These are phyloP conservation scores for Geotrichum bryndzae DNA, from an alignment of 1,139 yeast genomes.

Conservation along the genomic window DNA sequence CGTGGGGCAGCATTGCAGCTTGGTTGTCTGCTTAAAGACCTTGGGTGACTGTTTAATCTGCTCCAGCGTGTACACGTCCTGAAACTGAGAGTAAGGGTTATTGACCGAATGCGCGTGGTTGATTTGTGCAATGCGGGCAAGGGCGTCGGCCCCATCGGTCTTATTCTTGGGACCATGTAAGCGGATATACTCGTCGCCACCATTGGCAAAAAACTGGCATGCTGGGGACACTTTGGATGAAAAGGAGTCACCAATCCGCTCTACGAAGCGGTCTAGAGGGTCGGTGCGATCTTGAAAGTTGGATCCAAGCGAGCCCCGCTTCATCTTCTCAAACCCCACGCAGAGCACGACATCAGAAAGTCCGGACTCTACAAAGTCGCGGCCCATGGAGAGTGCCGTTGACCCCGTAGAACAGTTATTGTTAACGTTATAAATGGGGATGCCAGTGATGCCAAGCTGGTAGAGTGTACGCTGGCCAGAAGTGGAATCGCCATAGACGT, in stretches of 20 bases:
- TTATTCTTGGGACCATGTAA: slow-evolving; percentile 19
- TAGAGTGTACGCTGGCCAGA: slow-evolving; percentile 32
- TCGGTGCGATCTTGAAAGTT: slow-evolving; percentile 27
- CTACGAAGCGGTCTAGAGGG: slow-evolving; percentile 26
- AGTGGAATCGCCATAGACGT: slow-evolving; percentile 32
- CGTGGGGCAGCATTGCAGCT: slow-evolving; percentile 32
- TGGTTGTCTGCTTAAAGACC: slow-evolving; percentile 28
- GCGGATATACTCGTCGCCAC: slow-evolving; percentile 29
- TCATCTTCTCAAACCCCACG: slow-evolving; percentile 33
- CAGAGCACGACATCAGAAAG: slow-evolving; percentile 29
- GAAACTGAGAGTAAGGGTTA: slow-evolving; percentile 33
- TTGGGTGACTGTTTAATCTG: slow-evolving; percentile 28
- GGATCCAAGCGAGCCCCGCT: slow-evolving; percentile 27
- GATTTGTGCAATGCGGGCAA: slow-evolving; percentile 30
- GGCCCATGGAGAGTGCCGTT: slow-evolving; percentile 29
- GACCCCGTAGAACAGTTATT: slow-evolving; percentile 34
- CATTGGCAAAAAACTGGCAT: slow-evolving; percentile 32
- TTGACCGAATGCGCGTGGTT: slow-evolving; percentile 31
- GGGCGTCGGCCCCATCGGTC: slow-evolving; percentile 21
- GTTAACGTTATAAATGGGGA: slow-evolving; percentile 31
- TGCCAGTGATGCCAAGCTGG: slow-evolving; percentile 32
- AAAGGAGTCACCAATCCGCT: slow-evolving; percentile 22
- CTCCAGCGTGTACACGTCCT: slow-evolving; percentile 28
- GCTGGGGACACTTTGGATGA: slow-evolving; percentile 25
- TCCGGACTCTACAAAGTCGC: slow-evolving; percentile 27